Evolutionary conservation across 1,284 basidiomycete genomes (phyloP), one percentile per base, ranked within the genome.

Genomic region (Pseudozyma hubeiensis): DNA sequence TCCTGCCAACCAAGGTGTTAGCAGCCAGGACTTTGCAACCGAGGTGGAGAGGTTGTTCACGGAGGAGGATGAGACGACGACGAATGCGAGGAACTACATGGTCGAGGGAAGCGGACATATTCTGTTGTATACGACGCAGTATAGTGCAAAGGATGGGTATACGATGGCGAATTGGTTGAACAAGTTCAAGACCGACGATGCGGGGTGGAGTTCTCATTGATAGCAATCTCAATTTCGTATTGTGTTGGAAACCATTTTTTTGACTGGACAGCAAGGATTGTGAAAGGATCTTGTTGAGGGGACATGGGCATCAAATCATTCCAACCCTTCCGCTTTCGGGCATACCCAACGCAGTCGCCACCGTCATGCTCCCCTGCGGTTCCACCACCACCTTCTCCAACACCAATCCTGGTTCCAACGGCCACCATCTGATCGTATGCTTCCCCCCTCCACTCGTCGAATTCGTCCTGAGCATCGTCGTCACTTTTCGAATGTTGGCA

Each of bases 141-240:
- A 60, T 44, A 64, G 49, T 43, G 66, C 66, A 0, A 56, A 56
- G 3, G 61, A 69, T 46, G 60, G 61, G 1, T 60, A 55, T 29
- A 63, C 56, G 4, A 48, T 52, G 46, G 60, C 57, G 7, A 60
- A 48, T 10, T 69, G 59, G 11, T 53, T 69, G 60, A 64, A 60
- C 60, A 60, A 69, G 53, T 64, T 69, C 40, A 69, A 56, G 46
- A 69, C 56, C 7, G 61, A 64, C 19, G 61, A 64, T 64, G 39
- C 53, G 2, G 24, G 14, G 4, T 69, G 66, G 66, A 47, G 52
- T 5, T 69, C 66, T 5, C 66, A 69, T 33, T 69, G 46, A 34
- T 39, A 29, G 50, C 16, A 39, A n/a, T 37, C 44, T n/a, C 19
- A 30, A 33, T 29, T 19, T 31, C 33, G 8, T 37, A 24, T 24